Percentiles rank a stretch among this genome's conserved stretches.
phyloP scores from a whole-genome alignment of 768 basidiomycete genomes.

The Hericium coralloides region DNA sequence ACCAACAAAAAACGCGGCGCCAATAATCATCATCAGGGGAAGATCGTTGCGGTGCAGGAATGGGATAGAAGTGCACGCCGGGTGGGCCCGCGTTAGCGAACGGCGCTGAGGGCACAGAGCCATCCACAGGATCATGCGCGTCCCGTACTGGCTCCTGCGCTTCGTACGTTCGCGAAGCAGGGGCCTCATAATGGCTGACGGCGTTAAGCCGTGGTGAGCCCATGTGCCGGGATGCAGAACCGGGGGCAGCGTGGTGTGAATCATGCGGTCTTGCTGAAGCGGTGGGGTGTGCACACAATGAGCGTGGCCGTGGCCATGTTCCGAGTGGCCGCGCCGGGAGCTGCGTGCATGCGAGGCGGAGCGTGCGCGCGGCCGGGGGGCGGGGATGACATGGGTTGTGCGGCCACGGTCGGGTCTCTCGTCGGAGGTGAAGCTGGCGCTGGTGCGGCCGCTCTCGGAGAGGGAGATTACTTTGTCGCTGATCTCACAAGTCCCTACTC shows the following conservation, averaged over 20 bases:
- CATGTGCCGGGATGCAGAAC: slow-evolving; percentile 9
- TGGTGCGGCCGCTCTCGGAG: not conserved
- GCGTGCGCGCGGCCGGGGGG: not conserved
- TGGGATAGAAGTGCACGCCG: slow-evolving; percentile 60
- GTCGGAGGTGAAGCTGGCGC: not conserved
- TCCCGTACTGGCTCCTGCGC: slow-evolving; percentile 10
- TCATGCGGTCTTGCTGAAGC: slow-evolving; percentile 12
- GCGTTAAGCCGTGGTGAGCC: slow-evolving; percentile 17
- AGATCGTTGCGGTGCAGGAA: slow-evolving; percentile 17
- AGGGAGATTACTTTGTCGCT: slow-evolving; percentile 53
- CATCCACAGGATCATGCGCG: slow-evolving; percentile 18
- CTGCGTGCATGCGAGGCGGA: not conserved
- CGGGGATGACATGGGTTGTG: not conserved
- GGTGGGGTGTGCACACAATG: not conserved
- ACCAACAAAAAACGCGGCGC: slow-evolving; percentile 44
- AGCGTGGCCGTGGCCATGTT: not conserved
- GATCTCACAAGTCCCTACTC: slow-evolving; percentile 75
- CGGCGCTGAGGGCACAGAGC: slow-evolving; percentile 45
- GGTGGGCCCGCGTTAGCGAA: slow-evolving; percentile 85
- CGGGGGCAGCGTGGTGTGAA: slow-evolving; percentile 9
- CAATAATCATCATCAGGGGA: slow-evolving; percentile 18
- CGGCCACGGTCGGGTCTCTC: not conserved
- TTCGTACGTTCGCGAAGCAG: slow-evolving; percentile 16
- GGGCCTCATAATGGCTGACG: slow-evolving; percentile 40
- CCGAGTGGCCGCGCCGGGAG: not conserved